Conservation (phyloP, 345 rosid species). For the Dovyalis caffra region DNA sequence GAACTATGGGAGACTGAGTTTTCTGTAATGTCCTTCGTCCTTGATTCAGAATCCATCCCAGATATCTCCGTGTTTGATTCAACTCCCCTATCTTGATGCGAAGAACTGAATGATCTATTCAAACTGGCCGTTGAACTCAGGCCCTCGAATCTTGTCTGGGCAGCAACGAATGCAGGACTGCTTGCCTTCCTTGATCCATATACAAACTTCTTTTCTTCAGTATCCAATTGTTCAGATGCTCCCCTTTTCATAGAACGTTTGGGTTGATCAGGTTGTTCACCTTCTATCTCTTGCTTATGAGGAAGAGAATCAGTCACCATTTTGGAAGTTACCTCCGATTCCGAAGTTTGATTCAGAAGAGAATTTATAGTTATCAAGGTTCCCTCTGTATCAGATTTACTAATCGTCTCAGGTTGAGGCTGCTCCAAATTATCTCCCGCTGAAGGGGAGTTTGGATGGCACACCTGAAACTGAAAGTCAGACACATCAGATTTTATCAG, state of each 20-base stretch:
- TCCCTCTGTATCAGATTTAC: conserved; percentile 38
- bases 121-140: conserved; percentile 47
- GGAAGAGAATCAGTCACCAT: conserved; percentile 28
- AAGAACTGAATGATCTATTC: conserved; percentile 30
- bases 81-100: conserved; percentile 40
- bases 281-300: conserved; percentile 38
- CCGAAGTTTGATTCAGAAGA: conserved; percentile 22
- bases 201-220: conserved; percentile 40
- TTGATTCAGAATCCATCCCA: conserved; percentile 22
- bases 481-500: conserved; percentile 33
- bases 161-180: conserved; percentile 67
- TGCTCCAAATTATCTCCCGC: conserved; percentile 31
- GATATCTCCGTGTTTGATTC: conserved; percentile 40
- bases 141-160: conserved; percentile 80
- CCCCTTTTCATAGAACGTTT: conserved; percentile 51
- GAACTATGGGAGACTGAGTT: conserved; percentile 21
- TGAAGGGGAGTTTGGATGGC: conserved; percentile 22
- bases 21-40: conserved; percentile 35
- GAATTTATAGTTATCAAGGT: conserved; percentile 36
- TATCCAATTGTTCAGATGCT: conserved; percentile 50
- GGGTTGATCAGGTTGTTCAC: conserved; percentile 46
- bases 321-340: conserved; percentile 31
- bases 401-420: conserved; percentile 34
- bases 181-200: conserved; percentile 51
- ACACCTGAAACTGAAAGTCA: conserved; percentile 29